Evolutionary conservation across 202 grass and related monocot species (phyloP).

Genomic region (Hordeum pubiflorum): DNA sequence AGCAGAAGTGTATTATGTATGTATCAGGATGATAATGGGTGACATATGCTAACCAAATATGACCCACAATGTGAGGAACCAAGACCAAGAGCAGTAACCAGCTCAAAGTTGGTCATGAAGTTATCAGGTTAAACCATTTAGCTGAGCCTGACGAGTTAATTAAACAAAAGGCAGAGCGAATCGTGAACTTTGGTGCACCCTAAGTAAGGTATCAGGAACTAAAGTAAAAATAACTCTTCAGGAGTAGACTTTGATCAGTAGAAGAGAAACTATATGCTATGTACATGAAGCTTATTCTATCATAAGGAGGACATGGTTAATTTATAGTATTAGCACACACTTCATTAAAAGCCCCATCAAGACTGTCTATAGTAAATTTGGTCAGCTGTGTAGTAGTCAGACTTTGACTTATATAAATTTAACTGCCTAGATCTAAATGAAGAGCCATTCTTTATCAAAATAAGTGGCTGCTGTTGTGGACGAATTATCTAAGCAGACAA

Average conservation of each 20-base stretch:
- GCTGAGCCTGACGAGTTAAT: not conserved
- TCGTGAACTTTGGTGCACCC: not conserved
- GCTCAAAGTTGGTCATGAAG: not conserved
- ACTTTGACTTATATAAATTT: conserved; percentile 19
- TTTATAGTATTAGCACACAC: not conserved
- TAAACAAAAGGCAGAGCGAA: not conserved
- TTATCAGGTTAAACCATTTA: not conserved
- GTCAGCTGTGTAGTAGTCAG: not conserved
- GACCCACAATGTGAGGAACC: not conserved
- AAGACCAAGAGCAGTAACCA: conserved; percentile 3
- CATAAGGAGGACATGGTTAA: not conserved
- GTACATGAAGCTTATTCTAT: not conserved
- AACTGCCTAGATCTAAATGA: conserved; percentile 13
- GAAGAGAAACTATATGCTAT: not conserved
- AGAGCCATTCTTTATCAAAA: conserved; percentile 19
- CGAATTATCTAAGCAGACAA: conserved; percentile 1
- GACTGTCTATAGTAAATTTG: not conserved
- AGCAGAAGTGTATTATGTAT: not conserved
- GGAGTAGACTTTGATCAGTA: not conserved
- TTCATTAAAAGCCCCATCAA: conserved; percentile 14
- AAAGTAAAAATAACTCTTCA: not conserved
- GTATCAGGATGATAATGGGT: not conserved
- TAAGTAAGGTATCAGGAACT: not conserved
- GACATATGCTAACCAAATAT: not conserved
- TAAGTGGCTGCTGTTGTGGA: not conserved